Conservation (phyloP, 257 asterid species). For the Solanum sitiens region DNA sequence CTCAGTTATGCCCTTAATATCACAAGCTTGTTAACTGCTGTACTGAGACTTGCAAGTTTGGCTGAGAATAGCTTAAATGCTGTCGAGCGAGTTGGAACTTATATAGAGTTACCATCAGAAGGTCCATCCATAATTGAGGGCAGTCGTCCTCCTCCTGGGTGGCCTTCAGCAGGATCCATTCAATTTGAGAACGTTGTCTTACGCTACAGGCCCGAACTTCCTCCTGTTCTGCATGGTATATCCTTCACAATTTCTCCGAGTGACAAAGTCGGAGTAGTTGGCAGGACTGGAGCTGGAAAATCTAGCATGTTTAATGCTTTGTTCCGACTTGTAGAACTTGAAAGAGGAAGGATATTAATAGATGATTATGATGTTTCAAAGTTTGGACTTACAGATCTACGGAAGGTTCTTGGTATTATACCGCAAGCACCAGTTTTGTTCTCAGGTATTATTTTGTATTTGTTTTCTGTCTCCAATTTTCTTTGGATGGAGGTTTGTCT, state of each 20-base stretch:
- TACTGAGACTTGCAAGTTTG: conserved; percentile 80
- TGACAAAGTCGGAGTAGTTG: conserved; percentile 93
- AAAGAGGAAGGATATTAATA: conserved; percentile 65
- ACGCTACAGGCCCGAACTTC: conserved; percentile 93
- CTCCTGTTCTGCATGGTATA: conserved; percentile 88
- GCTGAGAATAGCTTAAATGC: conserved; percentile 93
- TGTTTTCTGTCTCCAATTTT: neutral
- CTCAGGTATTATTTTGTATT: conserved; percentile 52
- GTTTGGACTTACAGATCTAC: conserved; percentile 80
- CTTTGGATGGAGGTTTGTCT: neutral
- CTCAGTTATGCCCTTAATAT: conserved; percentile 84
- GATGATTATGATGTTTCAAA: conserved; percentile 70
- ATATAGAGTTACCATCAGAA: conserved; percentile 80
- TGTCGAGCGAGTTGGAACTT: conserved; percentile 88
- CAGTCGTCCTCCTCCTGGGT: conserved; percentile 90
- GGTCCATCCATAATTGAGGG: conserved; percentile 55
- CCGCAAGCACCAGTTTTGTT: conserved; percentile 96
- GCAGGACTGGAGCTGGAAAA: conserved; percentile 98
- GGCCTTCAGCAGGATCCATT: conserved; percentile 91
- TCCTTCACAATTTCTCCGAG: conserved; percentile 73
- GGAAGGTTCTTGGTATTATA: conserved; percentile 91
- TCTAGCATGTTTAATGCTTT: conserved; percentile 97
- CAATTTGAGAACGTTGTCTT: conserved; percentile 68
- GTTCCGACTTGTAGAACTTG: conserved; percentile 87
- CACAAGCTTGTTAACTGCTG: conserved; percentile 69